These are phyloP conservation scores for Pseudocercospora pini-densiflorae DNA, from an alignment of 2,329 filamentous ascomycete species.

Conservation along the genomic window DNA sequence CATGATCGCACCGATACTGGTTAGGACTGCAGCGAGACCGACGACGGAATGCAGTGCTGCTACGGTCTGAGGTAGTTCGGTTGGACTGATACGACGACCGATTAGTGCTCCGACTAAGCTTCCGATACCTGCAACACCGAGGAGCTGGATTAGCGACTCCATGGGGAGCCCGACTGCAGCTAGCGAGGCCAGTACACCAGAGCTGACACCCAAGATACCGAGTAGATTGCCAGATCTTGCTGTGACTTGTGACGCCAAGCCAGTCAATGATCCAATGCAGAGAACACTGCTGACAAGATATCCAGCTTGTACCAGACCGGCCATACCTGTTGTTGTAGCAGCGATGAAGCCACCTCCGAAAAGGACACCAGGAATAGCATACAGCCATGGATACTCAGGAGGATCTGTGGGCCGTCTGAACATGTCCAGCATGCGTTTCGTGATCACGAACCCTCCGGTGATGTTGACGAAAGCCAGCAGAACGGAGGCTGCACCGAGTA, in stretches of 20 bases:
- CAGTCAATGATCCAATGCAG: constrained; percentile 82
- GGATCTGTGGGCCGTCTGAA: constrained; percentile 85
- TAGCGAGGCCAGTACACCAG: constrained; percentile 81
- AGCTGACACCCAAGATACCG: constrained; percentile 81
- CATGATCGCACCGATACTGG: constrained; percentile 86
- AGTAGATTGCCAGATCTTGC: constrained; percentile 85
- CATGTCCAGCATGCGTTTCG: constrained; percentile 93
- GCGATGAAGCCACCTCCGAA: constrained; percentile 83
- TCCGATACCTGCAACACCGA: constrained; percentile 73
- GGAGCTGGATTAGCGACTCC: constrained; percentile 79
- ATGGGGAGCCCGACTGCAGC: constrained; percentile 79
- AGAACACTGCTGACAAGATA: constrained; percentile 84
- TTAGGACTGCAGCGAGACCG: constrained; percentile 84
- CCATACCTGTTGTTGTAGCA: constrained; percentile 79
- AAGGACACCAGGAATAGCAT: constrained; percentile 74
- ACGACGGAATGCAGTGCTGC: constrained; percentile 90
- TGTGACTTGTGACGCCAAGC: constrained; percentile 79
- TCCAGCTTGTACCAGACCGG: constrained; percentile 82
- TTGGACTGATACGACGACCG: constrained; percentile 84
- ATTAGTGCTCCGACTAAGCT: constrained; percentile 73
- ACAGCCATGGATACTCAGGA: constrained; percentile 86
- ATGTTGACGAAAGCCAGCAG: constrained; percentile 87
- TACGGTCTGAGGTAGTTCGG: constrained; percentile 85
- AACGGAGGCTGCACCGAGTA: constrained; percentile 78
- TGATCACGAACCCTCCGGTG: constrained; percentile 86